Evolutionary conservation across 768 basidiomycete genomes (phyloP).

Genomic region (Russula sp.): DNA sequence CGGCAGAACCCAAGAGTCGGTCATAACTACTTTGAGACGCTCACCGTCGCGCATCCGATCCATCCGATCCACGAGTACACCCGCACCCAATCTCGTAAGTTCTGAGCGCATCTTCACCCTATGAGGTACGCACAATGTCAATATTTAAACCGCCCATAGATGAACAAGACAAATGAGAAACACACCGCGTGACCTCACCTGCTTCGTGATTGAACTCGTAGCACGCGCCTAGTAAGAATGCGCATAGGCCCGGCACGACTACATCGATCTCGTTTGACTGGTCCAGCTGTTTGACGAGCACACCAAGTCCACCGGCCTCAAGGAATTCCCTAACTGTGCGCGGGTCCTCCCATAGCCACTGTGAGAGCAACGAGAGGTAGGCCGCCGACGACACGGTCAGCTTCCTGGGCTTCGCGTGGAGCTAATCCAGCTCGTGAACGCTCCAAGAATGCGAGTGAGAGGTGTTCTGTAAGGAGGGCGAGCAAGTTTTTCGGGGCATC

Average conservation of each 20-base stretch:
- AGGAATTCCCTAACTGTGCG: constrained; percentile 84
- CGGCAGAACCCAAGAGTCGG: constrained; percentile 71
- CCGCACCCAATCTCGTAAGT: constrained; percentile 83
- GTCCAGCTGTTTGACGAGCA: constrained; percentile 91
- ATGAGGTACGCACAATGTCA: constrained; percentile 38
- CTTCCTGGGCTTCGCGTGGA: constrained; percentile 74
- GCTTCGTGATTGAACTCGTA: constrained; percentile 97
- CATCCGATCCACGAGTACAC: constrained; percentile 85
- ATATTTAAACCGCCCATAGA: background rate
- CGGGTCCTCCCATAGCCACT: constrained; percentile 98
- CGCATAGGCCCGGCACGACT: too few species aligned
- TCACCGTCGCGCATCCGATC: constrained; percentile 90
- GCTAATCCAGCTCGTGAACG: constrained; percentile 64
- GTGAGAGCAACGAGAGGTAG: constrained; percentile 75
- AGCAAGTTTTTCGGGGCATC: too few species aligned
- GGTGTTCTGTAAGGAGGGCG: too few species aligned
- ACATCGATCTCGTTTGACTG: too few species aligned
- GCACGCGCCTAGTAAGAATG: too few species aligned
- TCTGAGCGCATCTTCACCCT: constrained; percentile 86
- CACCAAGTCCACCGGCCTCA: constrained; percentile 83
- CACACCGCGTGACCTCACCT: constrained; percentile 89
- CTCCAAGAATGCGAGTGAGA: too few species aligned
- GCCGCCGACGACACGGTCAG: constrained; percentile 87
- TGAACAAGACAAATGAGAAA: constrained; percentile 16
- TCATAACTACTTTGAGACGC: constrained; percentile 84